phyloP scores from a whole-genome alignment of 495 filamentous ascomycete species.

The Glonium stellatum region DNA sequence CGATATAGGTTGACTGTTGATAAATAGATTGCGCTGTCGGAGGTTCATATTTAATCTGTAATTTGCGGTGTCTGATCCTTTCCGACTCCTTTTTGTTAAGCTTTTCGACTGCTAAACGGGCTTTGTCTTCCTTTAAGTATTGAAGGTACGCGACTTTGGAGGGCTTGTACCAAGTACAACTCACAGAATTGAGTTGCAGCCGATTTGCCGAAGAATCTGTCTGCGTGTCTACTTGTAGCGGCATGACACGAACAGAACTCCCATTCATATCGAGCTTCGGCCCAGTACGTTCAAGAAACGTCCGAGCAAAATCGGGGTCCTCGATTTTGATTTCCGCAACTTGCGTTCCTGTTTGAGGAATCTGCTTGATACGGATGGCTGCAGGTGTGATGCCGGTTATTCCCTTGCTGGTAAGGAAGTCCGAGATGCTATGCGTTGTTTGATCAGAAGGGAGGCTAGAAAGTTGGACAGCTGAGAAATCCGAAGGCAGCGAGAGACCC shows the following conservation, averaged over 20 bases:
- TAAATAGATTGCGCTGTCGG: neutral
- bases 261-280: neutral
- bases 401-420: neutral
- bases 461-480: constrained; percentile 11
- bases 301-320: constrained; percentile 14
- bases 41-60: constrained; percentile 12
- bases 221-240: constrained; percentile 3
- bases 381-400: constrained; percentile 2
- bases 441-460: constrained; percentile 1
- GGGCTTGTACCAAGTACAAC: constrained; percentile 16
- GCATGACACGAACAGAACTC: neutral
- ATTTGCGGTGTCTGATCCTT: constrained; percentile 5
- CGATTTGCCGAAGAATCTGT: constrained; percentile 12
- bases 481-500: constrained; percentile 5
- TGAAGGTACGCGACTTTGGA: constrained; percentile 14
- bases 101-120: neutral
- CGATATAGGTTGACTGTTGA: neutral
- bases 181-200: constrained; percentile 16
- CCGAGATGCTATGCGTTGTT: constrained; percentile 3
- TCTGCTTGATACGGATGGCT: constrained; percentile 3
- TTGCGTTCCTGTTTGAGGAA: constrained; percentile 5
- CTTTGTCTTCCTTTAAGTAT: constrained; percentile 1
- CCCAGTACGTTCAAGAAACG: constrained; percentile 5
- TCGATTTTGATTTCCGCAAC: constrained; percentile 8
- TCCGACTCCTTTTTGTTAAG: neutral